Evolutionary conservation across 495 filamentous ascomycete species (phyloP).

Genomic region (Podospora tetraspora): DNA sequence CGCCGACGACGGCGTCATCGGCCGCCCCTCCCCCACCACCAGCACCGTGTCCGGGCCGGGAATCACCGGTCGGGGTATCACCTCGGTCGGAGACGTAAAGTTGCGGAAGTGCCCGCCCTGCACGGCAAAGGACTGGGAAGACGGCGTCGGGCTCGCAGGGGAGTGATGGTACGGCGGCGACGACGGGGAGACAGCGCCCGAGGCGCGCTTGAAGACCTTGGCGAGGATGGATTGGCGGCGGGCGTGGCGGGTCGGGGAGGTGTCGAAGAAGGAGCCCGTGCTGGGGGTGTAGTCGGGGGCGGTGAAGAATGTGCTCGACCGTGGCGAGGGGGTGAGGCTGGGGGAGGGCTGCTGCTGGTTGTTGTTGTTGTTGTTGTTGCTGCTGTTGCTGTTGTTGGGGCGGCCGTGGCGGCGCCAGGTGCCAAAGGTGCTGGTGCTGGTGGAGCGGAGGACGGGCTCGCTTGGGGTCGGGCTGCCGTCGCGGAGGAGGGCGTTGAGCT

Average conservation of each 20-base stretch:
- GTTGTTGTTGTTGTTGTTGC: no score
- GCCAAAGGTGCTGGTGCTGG: background rate
- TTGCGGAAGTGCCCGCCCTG: background rate
- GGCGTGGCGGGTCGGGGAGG: background rate
- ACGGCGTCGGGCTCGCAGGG: background rate
- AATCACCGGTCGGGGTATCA: background rate
- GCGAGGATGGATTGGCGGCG: slow-evolving; percentile 15
- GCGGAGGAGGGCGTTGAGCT: background rate
- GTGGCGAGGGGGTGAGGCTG: background rate
- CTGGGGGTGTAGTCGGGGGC: background rate
- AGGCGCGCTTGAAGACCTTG: slow-evolving; percentile 13
- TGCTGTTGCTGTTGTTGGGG: background rate
- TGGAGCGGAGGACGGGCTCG: background rate
- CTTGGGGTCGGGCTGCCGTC: background rate
- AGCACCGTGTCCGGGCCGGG: background rate
- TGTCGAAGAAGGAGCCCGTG: background rate
- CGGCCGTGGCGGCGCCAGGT: background rate
- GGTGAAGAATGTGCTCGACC: background rate
- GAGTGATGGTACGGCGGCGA: background rate
- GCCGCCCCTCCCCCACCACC: background rate
- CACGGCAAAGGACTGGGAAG: background rate
- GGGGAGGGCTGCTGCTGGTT: background rate
- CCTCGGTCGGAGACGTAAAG: background rate
- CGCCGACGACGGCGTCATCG: background rate
- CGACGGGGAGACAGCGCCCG: background rate